phyloP scores from a whole-genome alignment of 1,139 yeast species.

The Yamadazyma diddensiae region DNA sequence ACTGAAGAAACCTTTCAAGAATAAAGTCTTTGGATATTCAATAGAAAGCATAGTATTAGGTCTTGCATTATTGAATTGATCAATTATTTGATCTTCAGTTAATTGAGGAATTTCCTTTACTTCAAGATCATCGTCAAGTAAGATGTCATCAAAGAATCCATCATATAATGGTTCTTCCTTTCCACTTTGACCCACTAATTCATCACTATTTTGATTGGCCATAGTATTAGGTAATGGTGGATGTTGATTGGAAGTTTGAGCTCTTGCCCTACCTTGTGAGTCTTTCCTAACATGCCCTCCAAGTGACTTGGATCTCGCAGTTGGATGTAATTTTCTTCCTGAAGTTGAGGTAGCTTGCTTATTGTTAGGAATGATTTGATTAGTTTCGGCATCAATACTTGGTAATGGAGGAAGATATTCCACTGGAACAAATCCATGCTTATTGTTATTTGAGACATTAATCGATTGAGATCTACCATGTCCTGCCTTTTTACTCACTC shows the following conservation, averaged over 20 bases:
- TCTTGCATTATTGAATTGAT: conserved; percentile 66
- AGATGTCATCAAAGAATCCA: conserved; percentile 67
- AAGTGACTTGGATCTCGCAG: conserved; percentile 85
- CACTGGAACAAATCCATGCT: conserved; percentile 44
- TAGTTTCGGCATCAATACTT: conserved; percentile 32
- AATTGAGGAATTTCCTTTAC: conserved; percentile 38
- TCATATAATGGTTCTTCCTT: conserved; percentile 26
- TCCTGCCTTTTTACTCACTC: conserved; percentile 9
- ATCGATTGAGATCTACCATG: conserved; percentile 33
- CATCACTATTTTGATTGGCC: conserved; percentile 46
- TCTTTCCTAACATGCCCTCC: conserved; percentile 74
- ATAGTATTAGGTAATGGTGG: conserved; percentile 52
- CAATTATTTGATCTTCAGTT: conserved; percentile 63
- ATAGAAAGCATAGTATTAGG: conserved; percentile 89
- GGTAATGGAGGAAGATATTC: conserved; percentile 52
- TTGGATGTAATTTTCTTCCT: conserved; percentile 55
- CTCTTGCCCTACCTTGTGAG: conserved; percentile 31
- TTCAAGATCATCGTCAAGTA: conserved; percentile 34
- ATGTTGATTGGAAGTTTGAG: conserved; percentile 17
- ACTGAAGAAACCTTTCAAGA: conserved; percentile 90
- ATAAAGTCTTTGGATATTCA: conserved; percentile 87
- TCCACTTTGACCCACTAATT: conserved; percentile 27
- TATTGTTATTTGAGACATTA: conserved; percentile 25
- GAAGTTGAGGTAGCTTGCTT: conserved; percentile 8
- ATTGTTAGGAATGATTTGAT: conserved; percentile 18